These are phyloP conservation scores for Tetrahymena malaccensis DNA, from an alignment of 73 alveolate species.

Conservation along the genomic window DNA sequence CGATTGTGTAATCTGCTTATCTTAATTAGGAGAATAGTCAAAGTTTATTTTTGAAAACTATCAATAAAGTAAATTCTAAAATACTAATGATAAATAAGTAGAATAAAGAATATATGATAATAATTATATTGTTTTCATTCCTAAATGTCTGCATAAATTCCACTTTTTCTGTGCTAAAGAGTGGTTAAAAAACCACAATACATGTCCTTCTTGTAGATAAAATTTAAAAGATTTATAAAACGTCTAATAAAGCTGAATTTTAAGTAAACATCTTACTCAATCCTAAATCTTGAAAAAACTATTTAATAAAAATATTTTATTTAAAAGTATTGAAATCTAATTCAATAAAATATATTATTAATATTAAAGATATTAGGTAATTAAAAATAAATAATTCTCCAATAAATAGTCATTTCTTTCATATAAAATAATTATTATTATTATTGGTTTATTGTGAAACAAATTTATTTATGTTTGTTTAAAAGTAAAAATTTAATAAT, in stretches of 20 bases:
- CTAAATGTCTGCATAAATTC: not conserved
- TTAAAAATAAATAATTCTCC: no score
- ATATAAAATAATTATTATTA: no score
- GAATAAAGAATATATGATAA: not conserved
- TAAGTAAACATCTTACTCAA: not conserved
- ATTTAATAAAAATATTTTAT: no score
- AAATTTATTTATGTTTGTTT: no score
- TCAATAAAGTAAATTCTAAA: not conserved
- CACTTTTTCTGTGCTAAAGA: not conserved
- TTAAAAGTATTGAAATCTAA: not conserved
- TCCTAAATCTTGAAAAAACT: no score
- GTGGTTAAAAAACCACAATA: not conserved
- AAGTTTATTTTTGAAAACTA: not conserved
- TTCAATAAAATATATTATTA: no score
- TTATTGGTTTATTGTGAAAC: not conserved
- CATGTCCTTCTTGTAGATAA: not conserved
- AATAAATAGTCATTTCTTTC: no score
- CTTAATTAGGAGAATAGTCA: not conserved
- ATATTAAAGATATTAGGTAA: no score
- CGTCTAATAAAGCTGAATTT: not conserved
- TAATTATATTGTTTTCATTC: not conserved
- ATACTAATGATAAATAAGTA: not conserved
- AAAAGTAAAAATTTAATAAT: no score
- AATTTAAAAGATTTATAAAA: not conserved
- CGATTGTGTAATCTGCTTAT: not conserved